Evolutionary conservation across 306 rosid genomes (phyloP), one percentile per base, ranked within the genome.

Genomic region (Rosa multiflora): DNA sequence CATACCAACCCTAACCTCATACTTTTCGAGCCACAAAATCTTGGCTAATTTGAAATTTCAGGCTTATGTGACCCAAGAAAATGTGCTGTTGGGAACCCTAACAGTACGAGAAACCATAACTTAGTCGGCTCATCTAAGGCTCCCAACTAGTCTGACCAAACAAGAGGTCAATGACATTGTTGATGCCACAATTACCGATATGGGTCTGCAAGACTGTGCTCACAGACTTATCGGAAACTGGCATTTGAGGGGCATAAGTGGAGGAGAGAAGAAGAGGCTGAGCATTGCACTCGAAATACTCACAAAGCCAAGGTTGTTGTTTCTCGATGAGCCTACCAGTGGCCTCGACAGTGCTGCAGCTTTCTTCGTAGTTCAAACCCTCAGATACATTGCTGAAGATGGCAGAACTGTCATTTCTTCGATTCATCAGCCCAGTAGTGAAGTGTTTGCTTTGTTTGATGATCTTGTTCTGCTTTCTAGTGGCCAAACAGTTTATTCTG

Each of bases 1-100:
- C 67, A 53, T 37, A 1, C 15, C 26, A 52, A 13, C 18, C 14
- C 39, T 10, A n/a, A 12, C 26, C 9, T 39, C 42, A 52, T 32
- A 35, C 21, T 2, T 26, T 26, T 29, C 18, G 61, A 20, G 61
- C 14, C 47, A 11, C 18, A 62, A 4, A 4, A 23, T 29, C 17
- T 59, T 26, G 1, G 37, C 18, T 26, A 1, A 1, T 35, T 35
- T 10, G 8, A 6, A 56, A 20, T 74, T 39, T 39, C 61, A 95
- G 99, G 98, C 97, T 23, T 95, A 92, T 76, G 97, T 95, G 86
- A 93, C 98, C 46, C 98, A 95, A 87, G 98, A 91, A 81, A 94
- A 95, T 82, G 81, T 73, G 82, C 67, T 95, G 71, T 71, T 95
- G 85, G 99, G 97, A 81, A 95, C 98, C 71, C 85, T 95, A 39